Evolutionary conservation across 2,329 filamentous ascomycete species (phyloP), one percentile per base, ranked within the genome.

Genomic region (Juglanconis sp.): DNA sequence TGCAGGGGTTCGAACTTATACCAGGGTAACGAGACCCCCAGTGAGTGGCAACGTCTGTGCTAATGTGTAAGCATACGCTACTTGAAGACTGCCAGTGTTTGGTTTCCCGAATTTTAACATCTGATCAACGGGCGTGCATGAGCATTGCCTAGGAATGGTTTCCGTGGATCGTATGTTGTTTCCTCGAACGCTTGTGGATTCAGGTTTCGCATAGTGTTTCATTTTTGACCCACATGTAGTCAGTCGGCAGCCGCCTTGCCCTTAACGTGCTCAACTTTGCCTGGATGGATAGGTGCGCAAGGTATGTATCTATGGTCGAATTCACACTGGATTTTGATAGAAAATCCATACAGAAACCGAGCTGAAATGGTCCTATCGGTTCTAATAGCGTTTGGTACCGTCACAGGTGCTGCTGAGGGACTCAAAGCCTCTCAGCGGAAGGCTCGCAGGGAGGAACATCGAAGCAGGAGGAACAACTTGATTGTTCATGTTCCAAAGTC

Each of bases 391-490:
- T 75, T 77, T 58, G 73, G 73, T 46, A 75, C 77, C 30, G 76
- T 79, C 59, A 72, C 77, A 57, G 78, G 77, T 63, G 72, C 76
- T 0, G 74, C 77, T n/a, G 78, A 81, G 66, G 77, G 76, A 15
- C 78, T 81, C 59, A 72, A 77, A 50, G 73, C 77, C 38, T 77
- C 77, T 10, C 78, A 80, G 67, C 70, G 74, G 31, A 77, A 78
- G 62, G 71, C 73, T 4, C 76, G 73, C 46, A 73, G 72, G 48
- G 77, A 80, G 63, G 78, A 80, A 61, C 78, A 80, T 63, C 74
- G 78, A 55, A 75, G 72, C 62, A 73, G 77, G 56, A 79, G 79
- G 63, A 79, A 79, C 64, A 79, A 80, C 56, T 71, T 81, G 42
- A 67, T 77, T 42, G 74, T 79, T 2, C 76, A 76, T 59, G 79